Evolutionary conservation across 75 land plant species (phyloP).

Genomic region (Selaginella tamariscina): DNA sequence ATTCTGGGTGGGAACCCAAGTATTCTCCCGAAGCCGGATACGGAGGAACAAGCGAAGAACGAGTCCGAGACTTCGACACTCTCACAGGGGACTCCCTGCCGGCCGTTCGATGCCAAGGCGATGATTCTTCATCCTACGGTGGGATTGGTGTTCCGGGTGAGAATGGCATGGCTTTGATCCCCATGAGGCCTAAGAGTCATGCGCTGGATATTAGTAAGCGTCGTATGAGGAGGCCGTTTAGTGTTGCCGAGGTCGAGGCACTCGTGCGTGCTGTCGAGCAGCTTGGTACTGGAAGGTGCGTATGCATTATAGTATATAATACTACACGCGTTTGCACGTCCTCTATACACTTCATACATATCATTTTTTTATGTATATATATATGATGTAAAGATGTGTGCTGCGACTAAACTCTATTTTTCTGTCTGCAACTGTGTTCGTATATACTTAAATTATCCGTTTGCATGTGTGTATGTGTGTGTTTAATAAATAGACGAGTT

Average conservation of each 20-base stretch:
- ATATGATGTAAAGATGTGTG: no score
- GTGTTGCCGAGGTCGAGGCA: conserved; percentile 84
- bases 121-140: conserved; percentile 14
- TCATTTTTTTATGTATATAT: no score
- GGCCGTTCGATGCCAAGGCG: conserved; percentile 4
- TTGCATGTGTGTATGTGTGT: no score
- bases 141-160: conserved; percentile 13
- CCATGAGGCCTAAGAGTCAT: conserved; percentile 36
- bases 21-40: conserved; percentile 21
- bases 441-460: no score
- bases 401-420: no score
- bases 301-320: background rate
- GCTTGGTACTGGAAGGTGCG: conserved; percentile 98
- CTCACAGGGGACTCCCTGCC: conserved; percentile 4
- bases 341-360: no score
- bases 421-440: no score
- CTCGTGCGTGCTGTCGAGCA: conserved; percentile 81
- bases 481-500: no score
- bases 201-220: conserved; percentile 56
- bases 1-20: background rate
- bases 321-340: no score
- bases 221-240: conserved; percentile 73
- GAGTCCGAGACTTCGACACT: conserved; percentile 18
- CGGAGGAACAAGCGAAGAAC: conserved; percentile 25
- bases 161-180: conserved; percentile 46